Evolutionary conservation across 2,329 filamentous ascomycete species (phyloP), one percentile per base, ranked within the genome.

Genomic region (Paraphoma chrysanthemicola): DNA sequence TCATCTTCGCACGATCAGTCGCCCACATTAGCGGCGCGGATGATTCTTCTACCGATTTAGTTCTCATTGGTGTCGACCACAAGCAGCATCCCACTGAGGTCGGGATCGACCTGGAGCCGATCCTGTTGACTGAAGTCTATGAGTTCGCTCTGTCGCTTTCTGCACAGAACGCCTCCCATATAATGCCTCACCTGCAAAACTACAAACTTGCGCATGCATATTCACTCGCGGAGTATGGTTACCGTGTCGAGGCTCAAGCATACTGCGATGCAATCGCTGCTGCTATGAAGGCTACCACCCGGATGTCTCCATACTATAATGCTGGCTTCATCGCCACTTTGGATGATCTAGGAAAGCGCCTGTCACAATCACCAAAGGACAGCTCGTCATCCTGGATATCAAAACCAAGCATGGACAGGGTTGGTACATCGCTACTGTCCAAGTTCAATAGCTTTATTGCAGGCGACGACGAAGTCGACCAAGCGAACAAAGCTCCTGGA

Each of bases 381-480:
- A 88, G 86, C 53, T 89, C 88, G 6, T 88, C 87, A 17, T 94
- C 93, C 2, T 97, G 94, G 92, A 95, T 99, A 50, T 90, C 92
- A 1, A 97, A 95, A 76, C 93, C 94, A 6, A 97, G 88, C 75
- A 96, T 98, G 86, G 93, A 96, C 76, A 97, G 96, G 77, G 92
- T 98, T 0, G 95, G 93, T 2, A 93, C 90, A 59, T 92, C 90
- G 33, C 87, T 98, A 73, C 93, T 92, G 85, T 93, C 88, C 62
- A 92, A 90, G 56, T 97, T 99, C 79, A 98, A 93, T 78, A 97
- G 93, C 70, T 99, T 99, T 71, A 93, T 99, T 58, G 88, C 91
- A 49, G 96, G 95, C 12, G 94, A 97, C 57, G 94, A 98, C 52
- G 86, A 86, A 50, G 90, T 92, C 49, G 82, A 83, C 33, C 82